These are phyloP conservation scores for Arthrinium phaeospermum DNA, from an alignment of 2,329 filamentous ascomycete genomes.

Conservation along the genomic window DNA sequence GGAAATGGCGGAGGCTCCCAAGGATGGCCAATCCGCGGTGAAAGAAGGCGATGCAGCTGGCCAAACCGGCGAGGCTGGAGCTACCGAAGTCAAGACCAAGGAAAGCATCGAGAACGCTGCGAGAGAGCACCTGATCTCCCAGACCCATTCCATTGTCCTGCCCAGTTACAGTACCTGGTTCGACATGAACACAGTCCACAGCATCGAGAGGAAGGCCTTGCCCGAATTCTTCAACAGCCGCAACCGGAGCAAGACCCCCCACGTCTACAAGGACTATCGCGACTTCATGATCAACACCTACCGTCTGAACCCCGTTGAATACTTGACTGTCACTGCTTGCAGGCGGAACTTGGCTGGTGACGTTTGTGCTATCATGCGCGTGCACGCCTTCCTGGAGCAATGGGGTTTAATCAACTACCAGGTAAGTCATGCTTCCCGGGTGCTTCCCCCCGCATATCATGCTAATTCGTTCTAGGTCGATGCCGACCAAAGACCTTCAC, in stretches of 20 bases:
- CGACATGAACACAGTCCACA: conserved; percentile 92
- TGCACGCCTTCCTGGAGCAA: conserved; percentile 96
- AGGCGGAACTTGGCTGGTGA: conserved; percentile 93
- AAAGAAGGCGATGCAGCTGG: conserved; percentile 52
- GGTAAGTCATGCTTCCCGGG: conserved; percentile 54
- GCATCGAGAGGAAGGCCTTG: conserved; percentile 92
- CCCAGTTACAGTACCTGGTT: conserved; percentile 99
- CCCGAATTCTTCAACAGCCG: conserved; percentile 98
- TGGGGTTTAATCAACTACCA: conserved; percentile 99
- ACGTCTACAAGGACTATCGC: conserved; percentile 98
- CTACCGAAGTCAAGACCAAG: conserved; percentile 73
- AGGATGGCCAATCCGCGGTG: conserved; percentile 49
- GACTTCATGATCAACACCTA: conserved; percentile 99
- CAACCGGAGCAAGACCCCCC: conserved; percentile 96
- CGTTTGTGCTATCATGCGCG: conserved; percentile 98
- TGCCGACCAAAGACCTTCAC: conserved; percentile 91
- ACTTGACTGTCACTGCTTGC: conserved; percentile 95
- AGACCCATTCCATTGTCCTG: conserved; percentile 94
- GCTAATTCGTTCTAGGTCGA: conserved; percentile 73
- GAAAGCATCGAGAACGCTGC: conserved; percentile 83
- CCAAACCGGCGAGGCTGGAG: conserved; percentile 52
- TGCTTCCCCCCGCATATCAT: conserved; percentile 22
- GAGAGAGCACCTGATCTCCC: conserved; percentile 87
- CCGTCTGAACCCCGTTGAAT: conserved; percentile 92
- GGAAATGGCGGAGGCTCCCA: conserved; percentile 75